phyloP scores from a whole-genome alignment of 2,329 filamentous ascomycete genomes.

The Coleophoma cylindrospora region DNA sequence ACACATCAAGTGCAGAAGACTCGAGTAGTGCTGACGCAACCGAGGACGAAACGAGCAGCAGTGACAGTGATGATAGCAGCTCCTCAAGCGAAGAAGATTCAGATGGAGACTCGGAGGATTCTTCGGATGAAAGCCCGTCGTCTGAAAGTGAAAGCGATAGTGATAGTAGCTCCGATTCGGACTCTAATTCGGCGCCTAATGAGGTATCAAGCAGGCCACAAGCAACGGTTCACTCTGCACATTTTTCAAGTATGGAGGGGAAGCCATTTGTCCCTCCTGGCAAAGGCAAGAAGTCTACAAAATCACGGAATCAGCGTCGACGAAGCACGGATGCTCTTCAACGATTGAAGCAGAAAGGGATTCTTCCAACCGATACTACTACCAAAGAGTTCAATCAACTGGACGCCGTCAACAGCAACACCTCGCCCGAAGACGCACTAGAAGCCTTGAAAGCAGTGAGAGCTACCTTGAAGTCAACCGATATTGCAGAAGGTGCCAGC shows the following conservation, averaged over 20 bases:
- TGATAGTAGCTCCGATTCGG: conserved; percentile 23
- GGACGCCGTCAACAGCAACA: conserved; percentile 19
- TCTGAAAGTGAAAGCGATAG: conserved; percentile 15
- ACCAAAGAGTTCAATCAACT: conserved; percentile 39
- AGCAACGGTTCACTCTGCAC: not conserved
- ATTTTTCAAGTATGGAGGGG: not conserved
- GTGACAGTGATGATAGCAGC: conserved; percentile 2
- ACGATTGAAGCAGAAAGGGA: conserved; percentile 46
- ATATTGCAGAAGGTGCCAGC: not conserved
- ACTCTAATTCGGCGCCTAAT: conserved; percentile 34
- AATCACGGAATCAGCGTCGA: conserved; percentile 48
- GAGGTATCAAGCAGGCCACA: conserved; percentile 30
- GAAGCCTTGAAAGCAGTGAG: conserved; percentile 16
- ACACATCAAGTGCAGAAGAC: conserved; percentile 3
- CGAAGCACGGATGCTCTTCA: conserved; percentile 42
- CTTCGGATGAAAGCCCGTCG: conserved; percentile 3
- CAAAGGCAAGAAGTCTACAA: conserved; percentile 44
- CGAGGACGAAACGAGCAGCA: not conserved
- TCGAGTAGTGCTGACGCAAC: not conserved
- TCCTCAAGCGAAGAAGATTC: conserved; percentile 14
- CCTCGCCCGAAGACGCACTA: conserved; percentile 15
- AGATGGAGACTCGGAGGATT: conserved; percentile 12
- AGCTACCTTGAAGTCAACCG: conserved; percentile 2
- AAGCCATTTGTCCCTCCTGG: conserved; percentile 32
- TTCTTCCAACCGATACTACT: conserved; percentile 44